Percentiles rank a stretch among this genome's conserved stretches.
These are phyloP conservation scores for Teunomyces lycoperdinae DNA, from an alignment of 805 yeast species.

Conservation along the genomic window DNA sequence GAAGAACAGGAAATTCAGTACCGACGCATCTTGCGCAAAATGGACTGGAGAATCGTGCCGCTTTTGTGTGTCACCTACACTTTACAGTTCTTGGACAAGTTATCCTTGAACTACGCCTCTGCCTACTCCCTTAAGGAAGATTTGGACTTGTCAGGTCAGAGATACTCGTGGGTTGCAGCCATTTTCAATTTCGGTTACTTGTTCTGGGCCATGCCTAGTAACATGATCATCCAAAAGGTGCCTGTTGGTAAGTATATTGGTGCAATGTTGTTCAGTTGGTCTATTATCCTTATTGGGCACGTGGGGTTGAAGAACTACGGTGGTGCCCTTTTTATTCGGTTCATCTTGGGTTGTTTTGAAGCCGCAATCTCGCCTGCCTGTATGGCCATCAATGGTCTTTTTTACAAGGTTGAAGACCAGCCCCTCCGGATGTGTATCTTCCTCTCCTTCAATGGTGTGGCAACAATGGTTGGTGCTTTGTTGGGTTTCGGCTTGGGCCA, in stretches of 20 bases:
- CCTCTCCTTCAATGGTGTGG: slow-evolving; percentile 56
- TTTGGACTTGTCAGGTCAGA: slow-evolving; percentile 37
- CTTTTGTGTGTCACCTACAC: slow-evolving; percentile 53
- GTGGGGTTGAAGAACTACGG: slow-evolving; percentile 51
- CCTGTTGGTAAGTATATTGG: slow-evolving; percentile 55
- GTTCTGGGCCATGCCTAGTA: slow-evolving; percentile 48
- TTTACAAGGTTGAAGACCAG: slow-evolving; percentile 54
- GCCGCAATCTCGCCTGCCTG: slow-evolving; percentile 56
- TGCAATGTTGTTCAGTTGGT: slow-evolving; percentile 50
- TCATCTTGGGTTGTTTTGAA: slow-evolving; percentile 54
- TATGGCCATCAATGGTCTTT: slow-evolving; percentile 58
- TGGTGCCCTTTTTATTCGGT: slow-evolving; percentile 52
- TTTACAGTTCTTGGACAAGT: slow-evolving; percentile 57
- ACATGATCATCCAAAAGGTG: slow-evolving; percentile 41
- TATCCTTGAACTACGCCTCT: slow-evolving; percentile 60
- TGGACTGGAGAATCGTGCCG: slow-evolving; percentile 48
- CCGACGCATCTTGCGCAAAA: slow-evolving; percentile 21
- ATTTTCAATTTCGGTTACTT: slow-evolving; percentile 54
- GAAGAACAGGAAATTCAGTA: slow-evolving; percentile 25
- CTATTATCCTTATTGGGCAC: slow-evolving; percentile 46
- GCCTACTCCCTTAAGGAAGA: slow-evolving; percentile 59
- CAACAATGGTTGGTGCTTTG: slow-evolving; percentile 48
- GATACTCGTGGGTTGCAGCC: slow-evolving; percentile 52
- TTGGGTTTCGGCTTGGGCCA: slow-evolving; percentile 51
- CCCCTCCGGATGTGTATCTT: slow-evolving; percentile 51